Percentiles rank a stretch among this genome's conserved stretches.
Evolutionary conservation across 768 basidiomycete species (phyloP).

Genomic region (Lactifluus echinatus): DNA sequence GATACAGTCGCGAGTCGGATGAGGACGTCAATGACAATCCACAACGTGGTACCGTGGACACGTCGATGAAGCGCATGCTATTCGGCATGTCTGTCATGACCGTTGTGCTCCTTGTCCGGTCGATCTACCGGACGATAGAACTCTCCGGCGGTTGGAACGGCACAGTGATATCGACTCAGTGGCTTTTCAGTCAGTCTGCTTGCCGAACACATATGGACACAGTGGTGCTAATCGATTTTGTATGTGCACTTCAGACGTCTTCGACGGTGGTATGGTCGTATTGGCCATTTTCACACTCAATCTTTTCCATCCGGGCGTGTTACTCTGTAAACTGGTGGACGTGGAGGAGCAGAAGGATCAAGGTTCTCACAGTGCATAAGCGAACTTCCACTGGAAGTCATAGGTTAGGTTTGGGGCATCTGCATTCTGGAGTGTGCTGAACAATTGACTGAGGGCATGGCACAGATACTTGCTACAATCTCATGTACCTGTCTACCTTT

Average conservation of each 20-base stretch:
- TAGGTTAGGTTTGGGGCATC: no score
- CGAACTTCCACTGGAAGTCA: no score
- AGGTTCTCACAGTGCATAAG: no score
- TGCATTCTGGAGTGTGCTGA: no score
- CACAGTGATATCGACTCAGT: constrained; percentile 8
- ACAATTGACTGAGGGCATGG: no score
- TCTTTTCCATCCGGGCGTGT: constrained; percentile 14
- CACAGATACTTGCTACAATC: no score
- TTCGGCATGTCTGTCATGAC: not conserved
- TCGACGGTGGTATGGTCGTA: constrained; percentile 11
- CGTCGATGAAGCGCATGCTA: not conserved
- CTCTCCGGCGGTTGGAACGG: constrained; percentile 13
- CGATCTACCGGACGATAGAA: constrained; percentile 11
- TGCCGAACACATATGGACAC: no score
- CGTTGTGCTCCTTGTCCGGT: not conserved
- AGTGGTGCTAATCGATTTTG: no score
- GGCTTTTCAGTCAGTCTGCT: constrained; percentile 10
- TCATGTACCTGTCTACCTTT: no score
- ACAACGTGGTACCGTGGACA: not conserved
- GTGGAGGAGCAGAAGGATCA: no score
- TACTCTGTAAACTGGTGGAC: no score
- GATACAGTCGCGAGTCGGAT: not conserved
- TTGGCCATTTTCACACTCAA: constrained; percentile 11
- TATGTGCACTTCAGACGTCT: not conserved
- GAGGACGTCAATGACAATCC: not conserved